Base-by-base conservation (phyloP, 441 rosid species). In the Aquilaria agallochum region DNA sequence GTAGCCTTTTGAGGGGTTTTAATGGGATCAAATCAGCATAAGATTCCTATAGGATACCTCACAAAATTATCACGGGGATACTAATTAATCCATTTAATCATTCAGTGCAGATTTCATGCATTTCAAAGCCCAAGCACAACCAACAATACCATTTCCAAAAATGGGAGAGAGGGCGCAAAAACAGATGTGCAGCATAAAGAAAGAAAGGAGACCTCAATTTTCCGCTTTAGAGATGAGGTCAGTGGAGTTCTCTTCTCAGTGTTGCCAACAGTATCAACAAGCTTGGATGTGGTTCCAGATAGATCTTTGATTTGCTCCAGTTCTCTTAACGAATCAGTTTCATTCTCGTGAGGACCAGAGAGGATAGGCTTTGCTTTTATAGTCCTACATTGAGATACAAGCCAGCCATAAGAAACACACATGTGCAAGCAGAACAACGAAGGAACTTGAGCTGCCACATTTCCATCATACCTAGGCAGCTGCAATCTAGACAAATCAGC, bases 151-250 rank as follows among this genome's bases (percentile, higher is more conserved):
- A 44, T 46, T 45, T 45, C 3, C 32, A 57, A 53, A 65, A 34
- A 63, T 50, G 15, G 27, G 45, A 40, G 44, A 5, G 45, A 40
- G 9, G 45, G 7, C 9, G 9, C 5, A 10, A 40, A 40, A 40
- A 50, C 58, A 51, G 31, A 67, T 31, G 50, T 7, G n/a, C 14
- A 15, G 36, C 9, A 10, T 11, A 40, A 2, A 54, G 33, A 62
- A 44, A 36, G 53, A 56, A 45, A 45, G 31, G 45, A 67, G 67
- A 92, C 98, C 97, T 83, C 84, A 54, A 47, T 73, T 82, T 89
- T 90, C 60, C 97, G 76, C 76, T 88, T 95, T 74, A 88, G 73
- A 55, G 88, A 83, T 63, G 85, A 60, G n/a, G 65, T 72, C 31
- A 30, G 71, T 47, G 69, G 72, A 30, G 60, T 62, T 67, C 70